A percentile compares a stretch with the other conserved stretches of the same genome.
These are phyloP conservation scores for Cutaneotrichosporon sp. DNA, from an alignment of 1,284 basidiomycete species.

Conservation along the genomic window DNA sequence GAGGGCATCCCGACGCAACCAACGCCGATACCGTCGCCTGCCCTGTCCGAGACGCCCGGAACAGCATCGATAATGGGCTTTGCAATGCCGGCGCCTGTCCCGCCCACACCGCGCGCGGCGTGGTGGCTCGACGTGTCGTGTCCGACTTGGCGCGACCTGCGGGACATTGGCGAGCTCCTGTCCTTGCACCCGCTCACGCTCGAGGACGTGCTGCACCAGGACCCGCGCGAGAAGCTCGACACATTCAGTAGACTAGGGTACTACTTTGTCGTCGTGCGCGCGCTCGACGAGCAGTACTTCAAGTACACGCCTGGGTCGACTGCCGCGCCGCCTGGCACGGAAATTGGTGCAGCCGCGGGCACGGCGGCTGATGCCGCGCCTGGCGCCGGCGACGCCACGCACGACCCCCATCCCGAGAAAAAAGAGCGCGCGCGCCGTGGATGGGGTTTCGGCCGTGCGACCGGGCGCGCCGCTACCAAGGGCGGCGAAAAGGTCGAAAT, in stretches of 20 bases:
- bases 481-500: conserved; percentile 52
- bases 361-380: not conserved
- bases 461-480: conserved; percentile 28
- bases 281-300: conserved; percentile 67
- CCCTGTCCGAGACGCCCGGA: not conserved
- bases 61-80: not conserved
- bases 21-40: not conserved
- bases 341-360: not conserved
- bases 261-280: conserved; percentile 85
- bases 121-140: conserved; percentile 94
- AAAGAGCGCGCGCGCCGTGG: conserved; percentile 30
- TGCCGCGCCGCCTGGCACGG: conserved; percentile 3
- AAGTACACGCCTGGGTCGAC: conserved; percentile 50
- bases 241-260: conserved; percentile 84
- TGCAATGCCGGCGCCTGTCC: not conserved
- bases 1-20: conserved; percentile 1
- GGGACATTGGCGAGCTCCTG: conserved; percentile 65
- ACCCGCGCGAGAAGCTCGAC: conserved; percentile 89
- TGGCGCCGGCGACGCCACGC: not conserved
- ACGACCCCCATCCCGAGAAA: not conserved
- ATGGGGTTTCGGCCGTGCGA: conserved; percentile 38
- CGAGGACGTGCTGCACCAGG: conserved; percentile 92
- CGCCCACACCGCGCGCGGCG: conserved; percentile 7
- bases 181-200: conserved; percentile 82
- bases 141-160: conserved; percentile 85